Evolutionary conservation across 106 monocot species (phyloP).

Genomic region (Dactylorhiza incarnata): DNA sequence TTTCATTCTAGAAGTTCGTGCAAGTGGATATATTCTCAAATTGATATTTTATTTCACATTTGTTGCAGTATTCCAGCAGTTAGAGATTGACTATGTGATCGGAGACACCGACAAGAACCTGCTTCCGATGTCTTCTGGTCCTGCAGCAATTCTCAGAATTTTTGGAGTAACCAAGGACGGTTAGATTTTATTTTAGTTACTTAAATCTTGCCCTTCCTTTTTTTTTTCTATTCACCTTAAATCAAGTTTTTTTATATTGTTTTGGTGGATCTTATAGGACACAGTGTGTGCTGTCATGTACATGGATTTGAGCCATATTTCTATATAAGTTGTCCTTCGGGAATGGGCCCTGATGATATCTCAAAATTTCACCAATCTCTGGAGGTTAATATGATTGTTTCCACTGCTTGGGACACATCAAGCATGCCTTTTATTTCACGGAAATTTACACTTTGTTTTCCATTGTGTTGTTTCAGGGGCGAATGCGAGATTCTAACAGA

Average conservation of each 20-base stretch:
- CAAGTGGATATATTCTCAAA: not conserved
- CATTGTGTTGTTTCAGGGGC: constrained; percentile 31
- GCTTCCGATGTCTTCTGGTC: constrained; percentile 58
- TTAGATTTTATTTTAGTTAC: constrained; percentile 12
- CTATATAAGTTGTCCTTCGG: constrained; percentile 73
- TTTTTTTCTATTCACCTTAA: not conserved
- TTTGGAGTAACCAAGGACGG: constrained; percentile 97
- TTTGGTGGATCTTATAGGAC: constrained; percentile 32
- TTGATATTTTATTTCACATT: constrained; percentile 3
- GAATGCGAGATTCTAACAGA: constrained; percentile 91
- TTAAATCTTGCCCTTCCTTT: too few relatives aligned
- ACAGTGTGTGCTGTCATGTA: constrained; percentile 91
- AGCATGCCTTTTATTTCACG: not conserved
- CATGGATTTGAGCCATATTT: constrained; percentile 99
- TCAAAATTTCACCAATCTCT: constrained; percentile 72
- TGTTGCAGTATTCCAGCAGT: constrained; percentile 86
- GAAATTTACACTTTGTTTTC: not conserved
- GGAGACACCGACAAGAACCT: constrained; percentile 70
- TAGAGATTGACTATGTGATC: constrained; percentile 96
- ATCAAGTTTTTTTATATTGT: constrained; percentile 8
- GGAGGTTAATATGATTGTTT: constrained; percentile 40
- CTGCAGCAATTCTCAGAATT: constrained; percentile 86
- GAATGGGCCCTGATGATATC: constrained; percentile 92
- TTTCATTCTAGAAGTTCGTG: not conserved
- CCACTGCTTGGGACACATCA: not conserved